Evolutionary conservation across 2,329 filamentous ascomycete species (phyloP).

Genomic region (Fusarium sp.): DNA sequence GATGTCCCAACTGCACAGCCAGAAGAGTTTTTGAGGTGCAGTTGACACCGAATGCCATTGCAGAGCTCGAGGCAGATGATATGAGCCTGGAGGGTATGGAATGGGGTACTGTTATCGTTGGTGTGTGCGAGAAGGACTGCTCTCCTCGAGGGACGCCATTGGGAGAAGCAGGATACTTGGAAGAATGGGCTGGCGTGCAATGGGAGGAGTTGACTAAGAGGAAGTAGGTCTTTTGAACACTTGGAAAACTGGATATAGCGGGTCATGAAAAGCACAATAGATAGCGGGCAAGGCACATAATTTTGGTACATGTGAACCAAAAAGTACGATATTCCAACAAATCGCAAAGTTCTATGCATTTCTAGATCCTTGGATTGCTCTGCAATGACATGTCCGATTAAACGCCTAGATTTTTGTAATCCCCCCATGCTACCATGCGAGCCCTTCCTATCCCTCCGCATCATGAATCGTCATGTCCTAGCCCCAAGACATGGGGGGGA

Average conservation of each 20-base stretch:
- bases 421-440: conserved; percentile 47
- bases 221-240: conserved; percentile 37
- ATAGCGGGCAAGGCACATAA: conserved; percentile 7
- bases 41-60: conserved; percentile 89
- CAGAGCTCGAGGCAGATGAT: conserved; percentile 83
- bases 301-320: conserved; percentile 15
- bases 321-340: conserved; percentile 37
- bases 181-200: conserved; percentile 98
- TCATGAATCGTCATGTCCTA: conserved; percentile 46
- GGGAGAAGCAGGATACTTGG: conserved; percentile 78
- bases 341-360: conserved; percentile 45
- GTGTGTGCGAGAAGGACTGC: conserved; percentile 85
- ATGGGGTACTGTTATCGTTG: conserved; percentile 92
- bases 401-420: conserved; percentile 49
- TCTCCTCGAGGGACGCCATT: conserved; percentile 64
- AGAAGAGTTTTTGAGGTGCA: conserved; percentile 89
- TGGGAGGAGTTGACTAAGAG: conserved; percentile 80
- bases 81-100: conserved; percentile 87
- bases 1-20: conserved; percentile 79
- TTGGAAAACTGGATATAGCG: conserved; percentile 4
- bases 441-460: conserved; percentile 37
- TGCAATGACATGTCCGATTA: conserved; percentile 50
- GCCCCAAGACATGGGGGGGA: conserved; percentile 36
- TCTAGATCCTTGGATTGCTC: conserved; percentile 48
- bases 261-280: conserved; percentile 22